Evolutionary conservation across 2,329 filamentous ascomycete species (phyloP), one percentile per base, ranked within the genome.

Genomic region (Sclerotinia sclerotiorum): DNA sequence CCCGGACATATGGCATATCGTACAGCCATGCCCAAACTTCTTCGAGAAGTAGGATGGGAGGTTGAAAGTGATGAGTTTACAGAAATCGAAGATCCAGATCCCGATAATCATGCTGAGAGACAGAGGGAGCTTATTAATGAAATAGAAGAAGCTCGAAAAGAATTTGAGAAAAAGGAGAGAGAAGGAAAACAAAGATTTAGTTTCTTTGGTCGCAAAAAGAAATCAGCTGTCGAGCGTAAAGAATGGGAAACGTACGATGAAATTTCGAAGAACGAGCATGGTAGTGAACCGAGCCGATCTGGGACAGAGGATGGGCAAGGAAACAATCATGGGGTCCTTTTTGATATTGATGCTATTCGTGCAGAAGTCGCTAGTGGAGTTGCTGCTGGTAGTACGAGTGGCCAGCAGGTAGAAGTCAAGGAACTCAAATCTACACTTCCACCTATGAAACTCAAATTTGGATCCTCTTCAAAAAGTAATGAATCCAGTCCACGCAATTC

Each of bases 1-100:
- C 87, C 89, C 39, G 94, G 95, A 0, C 95, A 99, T 78, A 98
- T 98, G 94, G 92, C 95, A 65, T 99, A 99, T 80, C 92, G 95
- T 78, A 87, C 88, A 35, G 92, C 93, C 49, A 98, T 99, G 90
- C 95, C 95, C 21, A 87, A 87, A 68, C 84, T 99, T 24, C 83
- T 99, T 64, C 88, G 92, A 71, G 90, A 94, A 77, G 92, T 94
- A 48, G 95, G 94, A 21, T 99, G 94, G 93, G 82, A 90, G 65
- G 92, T 98, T 4, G 90, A 97, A 76, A 94, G 90, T 72, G 93
- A 97, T 74, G 94, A 98, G 77, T 99, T 98, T 77, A 89, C 87
- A 0, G 95, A 99, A 79, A 98, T 99, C 70, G 95, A 98, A 78
- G 95, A 99, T 73, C 93, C 95, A 0, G 95, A 99, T 76, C 95